Base-by-base conservation (phyloP, 148 eudicot genomes). In the Rhododendron mucronatum region DNA sequence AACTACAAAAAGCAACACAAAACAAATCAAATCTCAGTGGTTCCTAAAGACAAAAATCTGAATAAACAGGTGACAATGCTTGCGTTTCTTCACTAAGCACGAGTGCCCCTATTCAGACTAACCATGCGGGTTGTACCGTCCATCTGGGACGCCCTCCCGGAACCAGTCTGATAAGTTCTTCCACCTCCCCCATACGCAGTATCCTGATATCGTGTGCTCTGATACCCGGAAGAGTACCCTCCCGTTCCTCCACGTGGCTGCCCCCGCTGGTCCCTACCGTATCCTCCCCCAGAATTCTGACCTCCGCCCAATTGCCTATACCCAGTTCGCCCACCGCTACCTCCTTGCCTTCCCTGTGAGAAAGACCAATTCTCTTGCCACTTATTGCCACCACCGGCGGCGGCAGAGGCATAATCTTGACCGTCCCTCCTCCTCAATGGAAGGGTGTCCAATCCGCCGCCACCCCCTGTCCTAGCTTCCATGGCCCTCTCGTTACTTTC, bases 401-500 rank as follows among this genome's bases (percentile, higher is more conserved):
- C 91, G 2, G 89, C 94, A 11, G 91, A 83, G 13, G 95, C 95
- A 87, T 94, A 94, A 81, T 96, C 96, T 45, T 93, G 90, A 0
- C 94, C 96, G 37, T 95, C 98, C 39, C 93, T 90, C 50, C 98
- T 91, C 89, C 96, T 92, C 3, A 69, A 71, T 23, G 96, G 91
- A 80, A 92, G 83, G 71, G 91, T 89, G 20, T 93, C 98, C 83
- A 93, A 78, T 59, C 91, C 92, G 28, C 85, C 91, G 12, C 93
- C 92, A n/a, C 95, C 96, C 82, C 98, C 98, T 13, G 92, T 53
- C 88, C 90, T 92, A 7, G 91, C 91, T 85, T 93, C 98, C 84
- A 90, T 86, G 44, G 98, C 98, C 84, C 98, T 90, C 90, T 96
- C 99, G 20, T 96, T 96, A 82, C 91, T 90, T 73, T 96, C 98